phyloP scores from a whole-genome alignment of 768 basidiomycete genomes.

The Dacryopinax primogenitus region DNA sequence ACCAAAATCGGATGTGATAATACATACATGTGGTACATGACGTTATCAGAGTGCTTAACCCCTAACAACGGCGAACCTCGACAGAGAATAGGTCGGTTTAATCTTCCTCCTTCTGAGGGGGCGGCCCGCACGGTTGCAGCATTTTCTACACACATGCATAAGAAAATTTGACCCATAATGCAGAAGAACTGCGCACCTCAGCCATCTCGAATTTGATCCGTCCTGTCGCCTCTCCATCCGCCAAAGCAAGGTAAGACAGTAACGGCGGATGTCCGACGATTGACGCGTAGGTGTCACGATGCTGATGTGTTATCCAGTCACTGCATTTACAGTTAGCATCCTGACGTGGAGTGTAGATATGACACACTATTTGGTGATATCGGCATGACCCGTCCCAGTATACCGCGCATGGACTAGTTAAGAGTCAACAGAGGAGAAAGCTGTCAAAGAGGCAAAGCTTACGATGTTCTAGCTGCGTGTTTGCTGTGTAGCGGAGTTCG shows the following conservation, averaged over 20 bases:
- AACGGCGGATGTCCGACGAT: conserved; percentile 85
- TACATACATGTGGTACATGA: too few species aligned
- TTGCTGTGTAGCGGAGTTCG: conserved; percentile 89
- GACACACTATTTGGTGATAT: conserved; percentile 86
- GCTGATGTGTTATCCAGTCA: conserved; percentile 96
- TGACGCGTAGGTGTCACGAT: conserved; percentile 85
- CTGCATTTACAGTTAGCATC: conserved; percentile 31
- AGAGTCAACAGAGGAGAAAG: conserved; percentile 14
- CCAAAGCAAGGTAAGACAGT: conserved; percentile 76
- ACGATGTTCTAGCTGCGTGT: conserved; percentile 92
- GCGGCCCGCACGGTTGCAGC: conserved; percentile 90
- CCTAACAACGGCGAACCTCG: background rate
- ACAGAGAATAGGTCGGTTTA: conserved; percentile 13
- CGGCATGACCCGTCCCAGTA: conserved; percentile 94
- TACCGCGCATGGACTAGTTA: conserved; percentile 81
- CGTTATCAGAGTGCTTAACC: too few species aligned
- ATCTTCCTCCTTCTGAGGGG: conserved; percentile 73
- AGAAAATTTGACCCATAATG: conserved; percentile 15
- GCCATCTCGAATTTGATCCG: conserved; percentile 87
- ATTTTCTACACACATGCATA: conserved; percentile 46
- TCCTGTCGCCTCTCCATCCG: conserved; percentile 87
- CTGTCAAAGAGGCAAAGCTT: conserved; percentile 23
- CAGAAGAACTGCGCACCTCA: conserved; percentile 46
- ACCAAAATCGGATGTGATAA: too few species aligned
- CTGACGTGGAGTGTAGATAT: background rate